These are phyloP conservation scores for Wickerhamomyces sydowiorum DNA, from an alignment of 805 yeast species.

Conservation along the genomic window DNA sequence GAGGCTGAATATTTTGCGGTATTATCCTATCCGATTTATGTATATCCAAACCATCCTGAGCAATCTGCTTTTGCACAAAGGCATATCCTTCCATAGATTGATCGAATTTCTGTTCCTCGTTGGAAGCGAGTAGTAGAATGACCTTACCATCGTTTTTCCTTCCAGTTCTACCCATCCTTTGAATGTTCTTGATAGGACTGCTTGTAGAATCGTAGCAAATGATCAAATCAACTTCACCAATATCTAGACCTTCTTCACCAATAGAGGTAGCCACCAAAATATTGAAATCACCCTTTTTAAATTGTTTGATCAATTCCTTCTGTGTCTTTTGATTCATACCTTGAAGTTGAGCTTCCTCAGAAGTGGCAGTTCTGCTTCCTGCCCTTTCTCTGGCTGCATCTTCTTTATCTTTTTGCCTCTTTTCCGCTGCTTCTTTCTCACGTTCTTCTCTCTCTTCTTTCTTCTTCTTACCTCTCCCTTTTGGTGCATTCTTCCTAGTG, in stretches of 20 bases:
- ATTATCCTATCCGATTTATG: conserved; percentile 58
- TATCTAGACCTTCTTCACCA: conserved; percentile 98
- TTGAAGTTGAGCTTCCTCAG: conserved; percentile 67
- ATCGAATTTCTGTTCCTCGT: conserved; percentile 74
- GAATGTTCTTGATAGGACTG: conserved; percentile 89
- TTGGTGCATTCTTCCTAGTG: conserved; percentile 36
- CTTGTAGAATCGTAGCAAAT: conserved; percentile 90
- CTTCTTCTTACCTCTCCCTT: conserved; percentile 36
- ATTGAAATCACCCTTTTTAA: conserved; percentile 69
- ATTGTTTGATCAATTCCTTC: conserved; percentile 67
- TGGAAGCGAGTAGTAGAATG: conserved; percentile 64
- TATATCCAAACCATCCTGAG: conserved; percentile 38
- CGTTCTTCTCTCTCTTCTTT: conserved; percentile 26
- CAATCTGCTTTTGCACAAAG: conserved; percentile 66
- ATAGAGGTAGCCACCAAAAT: conserved; percentile 92
- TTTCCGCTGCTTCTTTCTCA: conserved; percentile 23
- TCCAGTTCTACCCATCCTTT: conserved; percentile 98
- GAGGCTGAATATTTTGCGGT: conserved; percentile 53
- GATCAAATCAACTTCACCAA: conserved; percentile 95
- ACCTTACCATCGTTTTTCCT: conserved; percentile 88
- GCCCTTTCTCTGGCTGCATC: conserved; percentile 28
- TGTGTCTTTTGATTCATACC: conserved; percentile 94
- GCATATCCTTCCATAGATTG: conserved; percentile 82
- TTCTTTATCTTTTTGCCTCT: conserved; percentile 26
- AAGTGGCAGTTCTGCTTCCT: conserved; percentile 47